phyloP scores from a whole-genome alignment of 73 alveolate species.

The Paramecium sexaurelia region DNA sequence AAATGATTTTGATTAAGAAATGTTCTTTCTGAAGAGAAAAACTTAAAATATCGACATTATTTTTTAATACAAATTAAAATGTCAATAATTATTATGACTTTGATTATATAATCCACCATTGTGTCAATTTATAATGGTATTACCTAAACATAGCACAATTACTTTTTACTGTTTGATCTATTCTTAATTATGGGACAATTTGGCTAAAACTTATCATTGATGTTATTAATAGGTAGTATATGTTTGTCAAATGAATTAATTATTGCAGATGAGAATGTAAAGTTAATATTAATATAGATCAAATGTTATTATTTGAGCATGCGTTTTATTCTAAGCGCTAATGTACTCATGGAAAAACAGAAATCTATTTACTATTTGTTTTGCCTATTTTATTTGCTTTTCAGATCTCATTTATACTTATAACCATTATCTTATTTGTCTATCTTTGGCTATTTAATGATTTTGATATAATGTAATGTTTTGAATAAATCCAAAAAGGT shows the following conservation, averaged over 20 bases:
- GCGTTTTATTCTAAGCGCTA: neutral
- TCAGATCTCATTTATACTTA: neutral
- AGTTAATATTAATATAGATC: neutral
- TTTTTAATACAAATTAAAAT: neutral
- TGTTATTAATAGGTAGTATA: neutral
- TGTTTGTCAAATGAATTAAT: neutral
- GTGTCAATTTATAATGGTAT: neutral
- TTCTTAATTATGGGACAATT: neutral
- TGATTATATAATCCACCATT: neutral
- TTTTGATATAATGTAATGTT: neutral
- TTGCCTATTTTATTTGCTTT: neutral
- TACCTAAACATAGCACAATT: neutral
- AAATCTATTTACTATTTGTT: neutral
- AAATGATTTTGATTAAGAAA: too few species aligned
- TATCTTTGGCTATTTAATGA: neutral
- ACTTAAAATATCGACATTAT: neutral
- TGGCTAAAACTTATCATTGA: neutral
- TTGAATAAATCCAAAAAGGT: neutral
- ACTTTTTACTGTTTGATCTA: neutral
- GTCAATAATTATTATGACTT: conserved; percentile 7
- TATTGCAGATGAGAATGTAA: neutral
- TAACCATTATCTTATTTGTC: neutral
- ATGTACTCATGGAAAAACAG: neutral
- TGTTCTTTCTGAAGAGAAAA: neutral
- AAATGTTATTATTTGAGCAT: neutral